Percentiles rank a stretch among this genome's conserved stretches.
Conservation (phyloP, 2,329 filamentous ascomycete species). For the Tolypocladium ovalisporum region DNA sequence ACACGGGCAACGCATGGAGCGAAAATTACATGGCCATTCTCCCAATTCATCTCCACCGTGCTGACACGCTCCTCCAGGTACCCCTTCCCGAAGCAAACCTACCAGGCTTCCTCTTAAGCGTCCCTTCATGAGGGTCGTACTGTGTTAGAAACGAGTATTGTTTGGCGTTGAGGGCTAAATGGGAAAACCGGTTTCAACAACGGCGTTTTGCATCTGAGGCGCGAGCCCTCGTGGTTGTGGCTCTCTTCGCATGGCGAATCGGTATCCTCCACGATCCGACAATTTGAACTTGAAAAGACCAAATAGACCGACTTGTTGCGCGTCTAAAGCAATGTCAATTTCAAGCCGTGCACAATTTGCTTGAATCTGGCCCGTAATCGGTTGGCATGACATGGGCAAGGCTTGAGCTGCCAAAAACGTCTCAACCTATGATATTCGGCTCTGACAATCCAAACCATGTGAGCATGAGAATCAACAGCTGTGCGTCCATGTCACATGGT, state of each 20-base stretch:
- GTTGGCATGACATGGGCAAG: neutral
- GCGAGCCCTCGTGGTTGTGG: conserved; percentile 13
- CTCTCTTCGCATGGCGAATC: conserved; percentile 22
- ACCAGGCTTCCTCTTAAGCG: conserved; percentile 37
- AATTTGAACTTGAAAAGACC: conserved; percentile 14
- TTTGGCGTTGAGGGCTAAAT: conserved; percentile 31
- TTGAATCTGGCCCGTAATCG: neutral
- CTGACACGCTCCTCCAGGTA: conserved; percentile 38
- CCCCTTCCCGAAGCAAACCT: conserved; percentile 74
- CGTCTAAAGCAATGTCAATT: neutral
- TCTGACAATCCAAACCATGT: neutral
- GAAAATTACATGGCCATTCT: neutral
- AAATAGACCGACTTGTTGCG: conserved; percentile 6
- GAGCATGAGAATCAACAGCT: neutral
- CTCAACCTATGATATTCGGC: neutral
- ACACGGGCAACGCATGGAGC: neutral
- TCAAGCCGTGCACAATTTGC: neutral
- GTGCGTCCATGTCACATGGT: neutral
- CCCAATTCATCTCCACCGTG: neutral
- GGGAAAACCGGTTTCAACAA: conserved; percentile 44
- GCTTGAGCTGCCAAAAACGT: neutral
- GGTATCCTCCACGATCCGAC: conserved; percentile 32
- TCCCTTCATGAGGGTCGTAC: conserved; percentile 8
- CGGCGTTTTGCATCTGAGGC: conserved; percentile 30
- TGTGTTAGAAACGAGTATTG: conserved; percentile 12